Evolutionary conservation across 306 rosid genomes (phyloP).

Genomic region (Pterocarpus macrocarpus): DNA sequence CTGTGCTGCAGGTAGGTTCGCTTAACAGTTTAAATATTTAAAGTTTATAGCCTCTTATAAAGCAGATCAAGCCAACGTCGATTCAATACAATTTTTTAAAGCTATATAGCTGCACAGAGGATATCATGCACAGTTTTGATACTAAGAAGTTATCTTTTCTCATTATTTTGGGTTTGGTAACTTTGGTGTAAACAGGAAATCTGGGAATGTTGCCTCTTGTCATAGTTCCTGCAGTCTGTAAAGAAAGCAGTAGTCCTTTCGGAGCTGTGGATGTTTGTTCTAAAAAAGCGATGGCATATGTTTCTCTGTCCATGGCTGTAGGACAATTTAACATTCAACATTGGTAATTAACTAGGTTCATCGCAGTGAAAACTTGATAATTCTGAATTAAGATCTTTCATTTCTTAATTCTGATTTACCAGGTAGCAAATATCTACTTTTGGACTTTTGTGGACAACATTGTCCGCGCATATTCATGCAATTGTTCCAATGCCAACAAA

Average conservation of each 20-base stretch:
- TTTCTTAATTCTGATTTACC: constrained; percentile 30
- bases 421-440: constrained; percentile 44
- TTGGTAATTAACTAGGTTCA: constrained; percentile 1
- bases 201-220: constrained; percentile 45
- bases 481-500: constrained; percentile 11
- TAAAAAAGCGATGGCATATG: constrained; percentile 43
- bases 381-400: not conserved
- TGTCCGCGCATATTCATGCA: constrained; percentile 48
- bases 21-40: not conserved
- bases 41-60: not conserved
- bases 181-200: constrained; percentile 39
- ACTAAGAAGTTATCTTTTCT: not conserved
- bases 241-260: constrained; percentile 45
- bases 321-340: not conserved
- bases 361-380: not conserved
- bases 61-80: not conserved
- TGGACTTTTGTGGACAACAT: constrained; percentile 52
- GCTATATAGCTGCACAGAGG: not conserved
- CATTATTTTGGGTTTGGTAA: not conserved
- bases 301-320: constrained; percentile 55
- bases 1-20: constrained; percentile 49
- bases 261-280: constrained; percentile 44
- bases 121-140: not conserved
- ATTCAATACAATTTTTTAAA: not conserved
- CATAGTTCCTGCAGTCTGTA: constrained; percentile 48